These are phyloP conservation scores for Aspergillus fumigatus DNA, from an alignment of 2,329 filamentous ascomycete genomes.

Conservation along the genomic window DNA sequence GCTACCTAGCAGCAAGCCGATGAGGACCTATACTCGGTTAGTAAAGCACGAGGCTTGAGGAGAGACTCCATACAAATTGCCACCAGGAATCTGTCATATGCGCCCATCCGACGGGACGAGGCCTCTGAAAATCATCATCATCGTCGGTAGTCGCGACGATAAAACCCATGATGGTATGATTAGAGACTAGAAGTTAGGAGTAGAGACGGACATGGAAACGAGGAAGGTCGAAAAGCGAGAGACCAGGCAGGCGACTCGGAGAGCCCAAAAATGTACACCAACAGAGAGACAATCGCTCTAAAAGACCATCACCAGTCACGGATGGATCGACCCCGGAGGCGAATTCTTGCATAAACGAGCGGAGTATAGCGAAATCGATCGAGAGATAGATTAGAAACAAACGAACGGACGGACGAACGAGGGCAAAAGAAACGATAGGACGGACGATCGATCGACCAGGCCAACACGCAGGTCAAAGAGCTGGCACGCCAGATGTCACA, in stretches of 20 bases:
- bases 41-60: background rate
- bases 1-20: conserved; percentile 30
- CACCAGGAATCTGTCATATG: conserved; percentile 39
- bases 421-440: background rate
- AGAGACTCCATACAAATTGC: conserved; percentile 35
- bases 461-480: background rate
- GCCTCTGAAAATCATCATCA: too few relatives aligned
- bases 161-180: background rate
- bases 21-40: conserved; percentile 27
- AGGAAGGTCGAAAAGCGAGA: conserved; percentile 7
- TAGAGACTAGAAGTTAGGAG: conserved; percentile 6
- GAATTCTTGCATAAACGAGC: background rate
- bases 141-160: too few relatives aligned
- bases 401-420: too few relatives aligned
- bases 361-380: background rate
- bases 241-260: conserved; percentile 11
- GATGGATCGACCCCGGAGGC: background rate
- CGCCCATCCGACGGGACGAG: conserved; percentile 28
- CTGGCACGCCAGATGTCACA: background rate
- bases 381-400: too few relatives aligned
- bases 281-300: background rate
- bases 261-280: background rate
- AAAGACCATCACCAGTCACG: background rate
- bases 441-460: background rate
- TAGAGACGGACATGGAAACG: background rate